Percentiles rank a stretch among this genome's conserved stretches.
These are phyloP conservation scores for Meredithiella fracta DNA, from an alignment of 2,329 filamentous ascomycete genomes.

Conservation along the genomic window DNA sequence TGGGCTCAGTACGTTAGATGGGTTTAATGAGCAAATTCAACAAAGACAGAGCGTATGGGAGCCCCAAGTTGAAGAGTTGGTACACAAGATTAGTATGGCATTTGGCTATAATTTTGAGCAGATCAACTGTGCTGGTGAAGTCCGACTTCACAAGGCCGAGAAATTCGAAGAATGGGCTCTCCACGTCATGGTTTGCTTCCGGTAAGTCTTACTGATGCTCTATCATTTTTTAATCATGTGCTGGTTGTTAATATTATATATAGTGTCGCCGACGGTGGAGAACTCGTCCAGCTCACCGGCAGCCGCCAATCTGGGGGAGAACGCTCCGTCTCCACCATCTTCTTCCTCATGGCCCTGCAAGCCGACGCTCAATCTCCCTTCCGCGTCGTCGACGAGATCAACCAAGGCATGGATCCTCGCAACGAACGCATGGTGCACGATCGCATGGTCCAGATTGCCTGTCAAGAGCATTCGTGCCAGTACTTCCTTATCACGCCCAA, in stretches of 20 bases:
- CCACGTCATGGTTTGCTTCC: conserved; percentile 88
- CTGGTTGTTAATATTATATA: background rate
- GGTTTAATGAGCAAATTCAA: conserved; percentile 41
- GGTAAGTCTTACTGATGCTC: conserved; percentile 33
- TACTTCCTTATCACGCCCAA: conserved; percentile 99
- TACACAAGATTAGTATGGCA: conserved; percentile 69
- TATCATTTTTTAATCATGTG: conserved; percentile 9
- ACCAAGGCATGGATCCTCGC: conserved; percentile 96
- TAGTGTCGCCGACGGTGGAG: conserved; percentile 14
- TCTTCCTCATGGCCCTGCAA: conserved; percentile 97
- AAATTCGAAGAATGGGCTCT: conserved; percentile 93
- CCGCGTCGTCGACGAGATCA: conserved; percentile 97
- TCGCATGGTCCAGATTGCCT: conserved; percentile 95
- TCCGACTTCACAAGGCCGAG: conserved; percentile 71
- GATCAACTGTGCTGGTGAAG: conserved; percentile 87
- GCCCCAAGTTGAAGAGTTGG: conserved; percentile 59
- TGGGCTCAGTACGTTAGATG: conserved; percentile 37
- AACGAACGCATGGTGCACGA: conserved; percentile 98
- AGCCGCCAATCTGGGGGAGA: conserved; percentile 95
- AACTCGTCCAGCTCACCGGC: conserved; percentile 43
- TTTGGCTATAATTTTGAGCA: conserved; percentile 88
- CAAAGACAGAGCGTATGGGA: conserved; percentile 63
- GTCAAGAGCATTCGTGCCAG: conserved; percentile 58
- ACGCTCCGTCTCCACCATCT: conserved; percentile 90
- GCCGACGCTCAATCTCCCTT: conserved; percentile 87